A percentile compares a stretch with the other conserved stretches of the same genome.
Evolutionary conservation across 202 grass and related monocot genomes (phyloP).

Genomic region (Elaeis oleifera): DNA sequence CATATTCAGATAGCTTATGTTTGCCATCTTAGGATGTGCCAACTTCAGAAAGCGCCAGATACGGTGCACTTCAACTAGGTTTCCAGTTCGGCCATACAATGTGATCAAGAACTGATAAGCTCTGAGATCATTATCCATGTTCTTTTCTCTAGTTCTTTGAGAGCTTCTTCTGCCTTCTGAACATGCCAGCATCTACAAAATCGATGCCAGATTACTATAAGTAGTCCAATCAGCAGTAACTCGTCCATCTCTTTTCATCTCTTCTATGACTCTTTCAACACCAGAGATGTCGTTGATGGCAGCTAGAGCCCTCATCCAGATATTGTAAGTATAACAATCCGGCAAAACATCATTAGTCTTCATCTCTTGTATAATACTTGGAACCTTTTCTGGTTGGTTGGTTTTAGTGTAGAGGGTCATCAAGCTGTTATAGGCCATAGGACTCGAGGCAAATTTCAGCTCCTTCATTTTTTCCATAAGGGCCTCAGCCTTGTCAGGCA

Average conservation of each 20-base stretch:
- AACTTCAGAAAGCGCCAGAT: conserved; percentile 77
- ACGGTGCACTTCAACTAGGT: conserved; percentile 69
- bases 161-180: conserved; percentile 73
- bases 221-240: conserved; percentile 93
- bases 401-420: conserved; percentile 79
- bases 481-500: conserved; percentile 55
- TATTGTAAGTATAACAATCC: conserved; percentile 81
- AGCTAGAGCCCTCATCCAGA: conserved; percentile 89
- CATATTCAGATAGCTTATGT: conserved; percentile 96
- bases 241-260: conserved; percentile 91
- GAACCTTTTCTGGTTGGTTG: conserved; percentile 59
- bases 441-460: conserved; percentile 67
- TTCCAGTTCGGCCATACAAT: conserved; percentile 62
- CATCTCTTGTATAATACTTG: conserved; percentile 80
- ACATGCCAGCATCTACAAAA: conserved; percentile 57
- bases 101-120: conserved; percentile 98
- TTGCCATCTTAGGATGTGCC: conserved; percentile 51
- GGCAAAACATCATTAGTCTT: conserved; percentile 66
- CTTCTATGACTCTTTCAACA: conserved; percentile 85
- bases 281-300: conserved; percentile 54
- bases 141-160: conserved; percentile 82
- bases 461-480: conserved; percentile 91
- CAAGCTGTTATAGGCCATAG: conserved; percentile 92
- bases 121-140: conserved; percentile 51
- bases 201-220: conserved; percentile 92